Evolutionary conservation across 2,329 filamentous ascomycete genomes (phyloP).

Genomic region (Tolypocladium tundrense): DNA sequence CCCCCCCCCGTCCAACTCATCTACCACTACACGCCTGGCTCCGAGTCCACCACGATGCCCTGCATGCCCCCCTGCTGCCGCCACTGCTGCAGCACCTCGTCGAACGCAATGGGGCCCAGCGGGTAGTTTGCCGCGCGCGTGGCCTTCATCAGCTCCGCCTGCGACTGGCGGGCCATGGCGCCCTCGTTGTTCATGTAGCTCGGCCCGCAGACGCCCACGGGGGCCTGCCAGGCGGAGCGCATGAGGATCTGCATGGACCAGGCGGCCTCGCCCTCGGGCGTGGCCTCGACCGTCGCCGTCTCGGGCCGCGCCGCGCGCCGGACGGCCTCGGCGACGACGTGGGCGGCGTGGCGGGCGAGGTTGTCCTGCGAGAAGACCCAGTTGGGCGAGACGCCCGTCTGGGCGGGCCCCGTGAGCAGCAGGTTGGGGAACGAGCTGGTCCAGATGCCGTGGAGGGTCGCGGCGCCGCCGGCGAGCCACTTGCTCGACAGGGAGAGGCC

Average conservation of each 20-base stretch:
- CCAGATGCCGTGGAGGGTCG: slow-evolving; percentile 42
- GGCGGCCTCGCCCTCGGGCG: slow-evolving; percentile 31
- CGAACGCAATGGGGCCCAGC: slow-evolving; percentile 13
- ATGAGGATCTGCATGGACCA: slow-evolving; percentile 32
- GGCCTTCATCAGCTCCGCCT: slow-evolving; percentile 19
- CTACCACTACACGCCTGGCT: too few relatives aligned
- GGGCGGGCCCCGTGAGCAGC: slow-evolving; percentile 34
- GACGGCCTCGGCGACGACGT: slow-evolving; percentile 18
- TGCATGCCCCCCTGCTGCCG: slow-evolving; percentile 17
- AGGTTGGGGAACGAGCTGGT: slow-evolving; percentile 44
- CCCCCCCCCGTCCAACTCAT: neutral
- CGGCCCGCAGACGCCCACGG: slow-evolving; percentile 39
- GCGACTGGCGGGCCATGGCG: slow-evolving; percentile 9
- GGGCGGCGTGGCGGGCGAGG: slow-evolving; percentile 29
- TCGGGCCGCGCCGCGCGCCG: slow-evolving; percentile 7
- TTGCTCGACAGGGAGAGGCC: slow-evolving; percentile 33
- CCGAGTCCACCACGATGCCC: slow-evolving; percentile 4
- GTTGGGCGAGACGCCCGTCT: slow-evolving; percentile 29
- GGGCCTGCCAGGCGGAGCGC: slow-evolving; percentile 27
- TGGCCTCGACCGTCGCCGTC: slow-evolving; percentile 30
- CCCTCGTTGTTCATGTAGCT: slow-evolving; percentile 41
- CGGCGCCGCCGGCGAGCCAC: slow-evolving; percentile 28
- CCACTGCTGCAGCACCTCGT: slow-evolving; percentile 16
- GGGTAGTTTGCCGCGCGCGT: slow-evolving; percentile 15
- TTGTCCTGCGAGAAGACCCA: slow-evolving; percentile 24